phyloP scores from a whole-genome alignment of 1,139 yeast genomes.

The Kluyveromyces sp. region DNA sequence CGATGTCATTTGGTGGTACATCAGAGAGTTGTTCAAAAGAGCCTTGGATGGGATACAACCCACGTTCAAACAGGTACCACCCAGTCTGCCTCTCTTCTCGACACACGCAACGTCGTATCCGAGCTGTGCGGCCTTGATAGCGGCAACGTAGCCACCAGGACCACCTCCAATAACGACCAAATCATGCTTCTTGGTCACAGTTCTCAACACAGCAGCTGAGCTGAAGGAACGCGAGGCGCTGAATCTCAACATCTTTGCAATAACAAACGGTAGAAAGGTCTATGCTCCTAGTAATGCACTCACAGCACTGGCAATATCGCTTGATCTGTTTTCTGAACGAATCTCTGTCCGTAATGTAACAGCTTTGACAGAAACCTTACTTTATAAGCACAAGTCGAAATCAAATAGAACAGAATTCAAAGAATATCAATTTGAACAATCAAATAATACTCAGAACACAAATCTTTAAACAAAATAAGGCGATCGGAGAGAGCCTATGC shows the following conservation, averaged over 20 bases:
- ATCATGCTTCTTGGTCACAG: slow-evolving; percentile 57
- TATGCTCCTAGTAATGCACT: background rate
- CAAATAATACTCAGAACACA: too few relatives aligned
- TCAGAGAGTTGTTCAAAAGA: slow-evolving; percentile 84
- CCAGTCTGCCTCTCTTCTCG: slow-evolving; percentile 91
- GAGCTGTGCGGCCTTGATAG: slow-evolving; percentile 96
- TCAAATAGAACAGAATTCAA: too few relatives aligned
- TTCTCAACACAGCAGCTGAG: slow-evolving; percentile 11
- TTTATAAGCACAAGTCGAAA: too few relatives aligned
- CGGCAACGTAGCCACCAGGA: slow-evolving; percentile 98
- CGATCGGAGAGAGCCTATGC: too few relatives aligned
- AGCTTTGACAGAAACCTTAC: too few relatives aligned
- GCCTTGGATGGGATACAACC: slow-evolving; percentile 99
- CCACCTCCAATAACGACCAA: slow-evolving; percentile 97
- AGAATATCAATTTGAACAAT: too few relatives aligned
- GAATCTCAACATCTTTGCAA: slow-evolving; percentile 5
- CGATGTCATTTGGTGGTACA: slow-evolving; percentile 81
- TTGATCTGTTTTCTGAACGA: too few relatives aligned
- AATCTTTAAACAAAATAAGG: too few relatives aligned
- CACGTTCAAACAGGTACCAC: slow-evolving; percentile 97
- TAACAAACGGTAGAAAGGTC: background rate
- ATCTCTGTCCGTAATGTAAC: too few relatives aligned
- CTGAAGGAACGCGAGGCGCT: slow-evolving; percentile 9
- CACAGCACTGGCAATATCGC: too few relatives aligned
- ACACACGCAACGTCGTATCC: slow-evolving; percentile 93